Evolutionary conservation across 163 green algal species (phyloP).

Genomic region (Coccomyxa subellipsoidea): DNA sequence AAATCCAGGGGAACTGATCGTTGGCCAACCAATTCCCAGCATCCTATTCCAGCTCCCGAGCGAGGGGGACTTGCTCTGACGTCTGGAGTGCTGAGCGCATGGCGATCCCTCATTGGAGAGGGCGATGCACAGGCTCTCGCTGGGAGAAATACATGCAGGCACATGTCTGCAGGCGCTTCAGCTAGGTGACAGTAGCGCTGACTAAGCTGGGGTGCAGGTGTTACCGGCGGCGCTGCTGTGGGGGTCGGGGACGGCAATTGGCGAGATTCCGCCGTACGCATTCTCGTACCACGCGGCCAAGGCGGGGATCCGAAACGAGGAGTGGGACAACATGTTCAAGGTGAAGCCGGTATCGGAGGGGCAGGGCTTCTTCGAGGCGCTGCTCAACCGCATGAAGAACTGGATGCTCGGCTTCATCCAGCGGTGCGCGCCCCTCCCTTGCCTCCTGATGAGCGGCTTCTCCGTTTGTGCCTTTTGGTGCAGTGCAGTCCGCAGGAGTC

Average conservation of each 20-base stretch:
- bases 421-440: slow-evolving; percentile 9
- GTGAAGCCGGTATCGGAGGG: neutral
- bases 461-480: no score
- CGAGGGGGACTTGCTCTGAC: no score
- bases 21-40: neutral
- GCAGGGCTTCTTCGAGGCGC: slow-evolving; percentile 8
- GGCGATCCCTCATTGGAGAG: no score
- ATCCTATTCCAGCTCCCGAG: neutral
- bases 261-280: slow-evolving; percentile 90
- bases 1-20: neutral
- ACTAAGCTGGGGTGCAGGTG: no score
- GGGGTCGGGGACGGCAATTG: slow-evolving; percentile 84
- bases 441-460: no score
- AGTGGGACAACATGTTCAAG: slow-evolving; percentile 11
- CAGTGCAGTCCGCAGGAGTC: no score
- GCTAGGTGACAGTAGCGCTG: no score
- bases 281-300: slow-evolving; percentile 78
- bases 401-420: slow-evolving; percentile 89
- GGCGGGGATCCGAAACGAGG: slow-evolving; percentile 43
- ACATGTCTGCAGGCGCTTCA: no score
- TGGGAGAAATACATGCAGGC: no score
- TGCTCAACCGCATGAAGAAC: slow-evolving; percentile 53
- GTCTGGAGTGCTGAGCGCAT: no score
- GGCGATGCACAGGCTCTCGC: no score
- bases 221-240: slow-evolving; percentile 72